Conservation (phyloP, 2,329 filamentous ascomycete genomes). For the Botrytis sinoallii region DNA sequence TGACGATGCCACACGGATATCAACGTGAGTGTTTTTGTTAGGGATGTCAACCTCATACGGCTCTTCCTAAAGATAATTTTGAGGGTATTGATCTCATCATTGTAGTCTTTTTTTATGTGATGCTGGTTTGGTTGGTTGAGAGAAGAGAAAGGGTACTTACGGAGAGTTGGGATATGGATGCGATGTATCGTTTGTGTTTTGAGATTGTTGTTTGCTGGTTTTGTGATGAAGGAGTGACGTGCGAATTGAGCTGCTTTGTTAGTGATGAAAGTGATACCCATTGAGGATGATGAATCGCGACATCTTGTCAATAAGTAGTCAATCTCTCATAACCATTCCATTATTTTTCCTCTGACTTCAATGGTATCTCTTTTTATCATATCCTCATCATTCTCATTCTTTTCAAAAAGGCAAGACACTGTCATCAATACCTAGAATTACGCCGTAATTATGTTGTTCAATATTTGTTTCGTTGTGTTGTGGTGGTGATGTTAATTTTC, state of each 20-base stretch:
- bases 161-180: background rate
- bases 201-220: background rate
- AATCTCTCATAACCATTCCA: background rate
- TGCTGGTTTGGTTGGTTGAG: background rate
- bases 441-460: background rate
- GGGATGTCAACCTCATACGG: slow-evolving; percentile 33
- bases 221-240: background rate
- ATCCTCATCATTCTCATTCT: background rate
- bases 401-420: background rate
- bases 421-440: background rate
- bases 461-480: background rate
- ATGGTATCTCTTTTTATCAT: background rate
- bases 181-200: background rate
- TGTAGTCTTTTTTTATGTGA: slow-evolving; percentile 16
- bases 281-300: background rate
- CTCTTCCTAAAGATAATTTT: slow-evolving; percentile 36
- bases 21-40: slow-evolving; percentile 15
- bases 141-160: slow-evolving; percentile 11
- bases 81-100: slow-evolving; percentile 36
- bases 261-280: background rate
- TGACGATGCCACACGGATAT: slow-evolving; percentile 33
- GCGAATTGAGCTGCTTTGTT: background rate
- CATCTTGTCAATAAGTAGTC: background rate
- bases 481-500: background rate
- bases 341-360: background rate